Conservation (phyloP, 2,329 filamentous ascomycete species). For the Grosmannia penicillata region DNA sequence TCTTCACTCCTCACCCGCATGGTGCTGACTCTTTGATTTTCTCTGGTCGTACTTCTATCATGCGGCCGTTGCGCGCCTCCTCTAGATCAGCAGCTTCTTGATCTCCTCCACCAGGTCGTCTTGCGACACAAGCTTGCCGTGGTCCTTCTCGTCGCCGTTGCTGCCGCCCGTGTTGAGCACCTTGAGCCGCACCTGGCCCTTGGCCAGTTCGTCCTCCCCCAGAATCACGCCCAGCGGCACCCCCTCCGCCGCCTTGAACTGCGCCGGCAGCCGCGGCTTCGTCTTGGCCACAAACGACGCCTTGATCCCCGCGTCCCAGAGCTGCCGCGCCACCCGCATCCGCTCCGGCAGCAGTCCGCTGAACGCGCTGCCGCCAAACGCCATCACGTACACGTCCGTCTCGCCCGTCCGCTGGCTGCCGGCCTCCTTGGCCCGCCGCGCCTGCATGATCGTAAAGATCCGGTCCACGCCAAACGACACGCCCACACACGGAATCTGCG, state of each 20-base stretch:
- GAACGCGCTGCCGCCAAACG: constrained; percentile 57
- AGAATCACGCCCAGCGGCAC: constrained; percentile 81
- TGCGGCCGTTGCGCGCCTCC: no score
- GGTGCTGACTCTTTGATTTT: neutral
- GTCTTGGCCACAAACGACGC: constrained; percentile 82
- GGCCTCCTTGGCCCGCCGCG: constrained; percentile 39
- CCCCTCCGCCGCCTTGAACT: constrained; percentile 86
- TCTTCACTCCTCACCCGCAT: no score
- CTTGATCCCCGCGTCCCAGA: constrained; percentile 84
- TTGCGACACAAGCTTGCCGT: constrained; percentile 61
- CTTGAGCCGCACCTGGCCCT: constrained; percentile 80
- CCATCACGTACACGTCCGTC: constrained; percentile 89
- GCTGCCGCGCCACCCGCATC: constrained; percentile 58
- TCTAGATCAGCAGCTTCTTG: constrained; percentile 19
- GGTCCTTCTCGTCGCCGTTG: constrained; percentile 79
- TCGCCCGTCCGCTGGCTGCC: constrained; percentile 48
- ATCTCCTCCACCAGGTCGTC: constrained; percentile 49
- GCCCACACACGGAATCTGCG: constrained; percentile 75
- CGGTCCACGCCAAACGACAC: constrained; percentile 92
- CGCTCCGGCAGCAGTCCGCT: constrained; percentile 75
- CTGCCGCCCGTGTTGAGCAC: constrained; percentile 35
- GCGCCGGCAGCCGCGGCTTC: constrained; percentile 74
- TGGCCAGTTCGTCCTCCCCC: constrained; percentile 75
- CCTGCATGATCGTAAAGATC: constrained; percentile 85
- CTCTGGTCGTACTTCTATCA: neutral